These are phyloP conservation scores for Sclerotinia borealis DNA, from an alignment of 2,329 filamentous ascomycete species.

Conservation along the genomic window DNA sequence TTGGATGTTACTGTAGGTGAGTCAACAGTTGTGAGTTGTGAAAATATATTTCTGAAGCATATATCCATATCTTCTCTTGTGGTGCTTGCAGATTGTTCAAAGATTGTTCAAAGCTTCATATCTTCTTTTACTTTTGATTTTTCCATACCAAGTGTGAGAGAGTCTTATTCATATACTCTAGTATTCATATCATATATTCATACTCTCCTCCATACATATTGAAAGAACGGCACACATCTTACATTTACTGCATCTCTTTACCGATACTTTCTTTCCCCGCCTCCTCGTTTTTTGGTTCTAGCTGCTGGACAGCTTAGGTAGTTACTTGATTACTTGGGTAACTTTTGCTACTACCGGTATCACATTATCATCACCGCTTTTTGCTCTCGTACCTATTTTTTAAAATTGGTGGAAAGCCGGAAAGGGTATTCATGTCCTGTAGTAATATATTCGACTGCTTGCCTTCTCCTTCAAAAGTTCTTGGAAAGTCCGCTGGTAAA, in stretches of 20 bases:
- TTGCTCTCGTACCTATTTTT: slow-evolving; percentile 1
- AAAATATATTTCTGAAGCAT: slow-evolving; percentile 1
- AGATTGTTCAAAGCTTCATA: neutral
- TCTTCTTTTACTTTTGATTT: neutral
- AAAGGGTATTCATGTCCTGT: slow-evolving; percentile 9
- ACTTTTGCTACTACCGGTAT: slow-evolving; percentile 3
- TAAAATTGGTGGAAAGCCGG: slow-evolving; percentile 1
- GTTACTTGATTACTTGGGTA: neutral
- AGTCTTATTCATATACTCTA: no score
- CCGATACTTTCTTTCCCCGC: neutral
- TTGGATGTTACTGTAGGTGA: neutral
- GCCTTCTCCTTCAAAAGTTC: neutral
- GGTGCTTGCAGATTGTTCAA: slow-evolving; percentile 10
- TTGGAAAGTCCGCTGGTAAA: neutral
- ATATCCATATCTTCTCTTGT: slow-evolving; percentile 2
- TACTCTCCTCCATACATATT: no score
- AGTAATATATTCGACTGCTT: slow-evolving; percentile 6
- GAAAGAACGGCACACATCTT: neutral
- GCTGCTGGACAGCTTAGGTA: slow-evolving; percentile 2
- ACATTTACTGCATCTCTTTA: neutral
- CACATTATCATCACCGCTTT: slow-evolving; percentile 4
- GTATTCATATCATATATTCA: no score
- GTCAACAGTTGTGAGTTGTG: neutral
- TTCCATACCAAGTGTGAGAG: neutral
- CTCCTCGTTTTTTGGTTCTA: neutral